Evolutionary conservation across 805 yeast species (phyloP).

Genomic region (Candida sithepensis): DNA sequence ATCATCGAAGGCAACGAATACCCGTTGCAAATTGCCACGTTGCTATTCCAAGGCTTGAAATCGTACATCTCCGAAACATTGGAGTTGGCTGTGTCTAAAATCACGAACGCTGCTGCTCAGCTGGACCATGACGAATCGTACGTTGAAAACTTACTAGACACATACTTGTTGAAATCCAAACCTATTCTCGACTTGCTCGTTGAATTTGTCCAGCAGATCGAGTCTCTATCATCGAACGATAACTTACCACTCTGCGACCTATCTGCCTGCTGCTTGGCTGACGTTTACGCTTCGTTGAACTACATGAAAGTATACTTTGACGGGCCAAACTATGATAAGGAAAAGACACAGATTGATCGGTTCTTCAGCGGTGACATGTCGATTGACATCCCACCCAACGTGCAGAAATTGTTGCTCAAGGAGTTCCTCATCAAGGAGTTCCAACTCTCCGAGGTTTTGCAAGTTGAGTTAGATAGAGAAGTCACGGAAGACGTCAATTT

Average conservation of each 20-base stretch:
- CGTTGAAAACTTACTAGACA: not conserved
- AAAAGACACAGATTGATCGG: not conserved
- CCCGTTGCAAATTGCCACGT: not conserved
- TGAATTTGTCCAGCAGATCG: not conserved
- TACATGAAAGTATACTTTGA: conserved; percentile 24
- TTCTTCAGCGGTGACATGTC: not conserved
- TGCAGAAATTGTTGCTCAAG: conserved; percentile 26
- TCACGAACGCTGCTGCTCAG: not conserved
- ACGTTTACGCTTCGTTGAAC: conserved; percentile 23
- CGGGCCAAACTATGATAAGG: not conserved
- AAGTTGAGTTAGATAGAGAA: conserved; percentile 43
- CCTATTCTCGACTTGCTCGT: not conserved
- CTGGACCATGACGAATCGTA: not conserved
- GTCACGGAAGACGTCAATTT: conserved; percentile 44
- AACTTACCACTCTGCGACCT: not conserved
- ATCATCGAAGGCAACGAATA: not conserved
- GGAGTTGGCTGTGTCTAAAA: not conserved
- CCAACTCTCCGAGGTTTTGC: conserved; percentile 35
- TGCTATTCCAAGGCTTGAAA: not conserved
- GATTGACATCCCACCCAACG: no score
- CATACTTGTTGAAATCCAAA: conserved; percentile 1
- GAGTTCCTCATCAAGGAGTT: conserved; percentile 49
- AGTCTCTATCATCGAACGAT: not conserved
- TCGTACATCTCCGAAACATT: not conserved
- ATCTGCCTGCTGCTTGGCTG: conserved; percentile 10